Base-by-base conservation (phyloP, 768 basidiomycete genomes). In the Crassisporium funariophilum region DNA sequence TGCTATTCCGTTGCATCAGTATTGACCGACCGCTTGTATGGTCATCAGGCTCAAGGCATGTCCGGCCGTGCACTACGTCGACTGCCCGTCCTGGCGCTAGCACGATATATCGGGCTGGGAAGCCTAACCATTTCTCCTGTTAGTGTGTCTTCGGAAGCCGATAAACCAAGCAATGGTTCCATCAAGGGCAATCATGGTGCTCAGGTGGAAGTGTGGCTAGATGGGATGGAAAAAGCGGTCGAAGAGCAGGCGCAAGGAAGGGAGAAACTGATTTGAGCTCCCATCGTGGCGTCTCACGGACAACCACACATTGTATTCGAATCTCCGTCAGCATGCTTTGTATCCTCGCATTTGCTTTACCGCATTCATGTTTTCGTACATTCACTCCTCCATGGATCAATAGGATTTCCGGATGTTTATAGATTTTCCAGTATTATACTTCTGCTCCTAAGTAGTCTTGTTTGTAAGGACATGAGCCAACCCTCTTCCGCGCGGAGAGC, bases 31-130 rank as follows among this genome's bases (percentile, higher is more conserved):
- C 16, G 38, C 19, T 5, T 19, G 16, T 9, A 8, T 24, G 24
- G 11, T 37, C 23, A n/a, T 12, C 44, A 89, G 87, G 64, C 64
- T 13, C 84, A 92, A 62, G 79, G 79, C n/a, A 83, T 98, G 76
- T 97, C 95, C 12, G 97, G 97, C 11, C 85, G 97, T 25, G 86
- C 91, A 1, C 76, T 99, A 10, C 83, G 97, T 10, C 83, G 94
- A 5, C 75, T 99, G n/a, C 97, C 97, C 3, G 92, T 98, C 36
- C 80, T 98, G 15, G 91, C 95, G 1, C 82, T 97, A 36, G 91
- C 95, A 4, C 77, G 82, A 6, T 86, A 92, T 61, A 84, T 98
- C 40, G 79, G 84, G 21, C 66, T 75, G 12, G 77, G 80, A n/a
- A 66, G 63, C 52, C 36, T 71, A 19, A 31, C 39, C 35, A 21